Percentiles rank a stretch among this genome's conserved stretches.
These are phyloP conservation scores for Pichia californica DNA, from an alignment of 805 yeast genomes.

Conservation along the genomic window DNA sequence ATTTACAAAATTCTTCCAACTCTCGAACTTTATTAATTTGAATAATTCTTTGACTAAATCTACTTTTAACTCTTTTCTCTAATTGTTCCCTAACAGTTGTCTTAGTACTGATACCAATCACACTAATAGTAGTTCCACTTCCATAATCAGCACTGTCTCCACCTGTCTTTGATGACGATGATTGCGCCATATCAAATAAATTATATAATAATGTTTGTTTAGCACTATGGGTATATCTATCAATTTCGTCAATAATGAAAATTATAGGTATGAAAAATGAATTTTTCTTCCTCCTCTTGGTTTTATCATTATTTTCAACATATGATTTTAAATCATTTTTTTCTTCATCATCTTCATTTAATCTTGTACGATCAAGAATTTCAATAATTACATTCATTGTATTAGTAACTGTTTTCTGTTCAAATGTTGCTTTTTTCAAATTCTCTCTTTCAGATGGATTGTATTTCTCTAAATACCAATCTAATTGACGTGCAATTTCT, in stretches of 20 bases:
- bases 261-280: constrained; percentile 48
- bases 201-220: constrained; percentile 85
- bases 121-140: constrained; percentile 62
- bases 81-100: constrained; percentile 71
- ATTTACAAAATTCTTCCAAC: constrained; percentile 43
- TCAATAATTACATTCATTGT: constrained; percentile 55
- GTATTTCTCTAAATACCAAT: constrained; percentile 28
- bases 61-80: constrained; percentile 85
- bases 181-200: constrained; percentile 79
- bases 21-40: constrained; percentile 46
- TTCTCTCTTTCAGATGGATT: constrained; percentile 14
- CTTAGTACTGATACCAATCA: constrained; percentile 72
- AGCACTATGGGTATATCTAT: constrained; percentile 60
- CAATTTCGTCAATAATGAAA: constrained; percentile 81
- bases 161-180: constrained; percentile 16
- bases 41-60: constrained; percentile 79
- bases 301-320: constrained; percentile 16
- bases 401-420: constrained; percentile 48
- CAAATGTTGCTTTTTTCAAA: constrained; percentile 26
- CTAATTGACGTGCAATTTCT: constrained; percentile 81
- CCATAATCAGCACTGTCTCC: constrained; percentile 22
- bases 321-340: no score
- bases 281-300: constrained; percentile 15
- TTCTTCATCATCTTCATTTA: constrained; percentile 15
- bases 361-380: constrained; percentile 38